A percentile compares a stretch with the other conserved stretches of the same genome.
These are phyloP conservation scores for Vitis hybrid DNA, from an alignment of 177 flowering plant species.

Conservation along the genomic window DNA sequence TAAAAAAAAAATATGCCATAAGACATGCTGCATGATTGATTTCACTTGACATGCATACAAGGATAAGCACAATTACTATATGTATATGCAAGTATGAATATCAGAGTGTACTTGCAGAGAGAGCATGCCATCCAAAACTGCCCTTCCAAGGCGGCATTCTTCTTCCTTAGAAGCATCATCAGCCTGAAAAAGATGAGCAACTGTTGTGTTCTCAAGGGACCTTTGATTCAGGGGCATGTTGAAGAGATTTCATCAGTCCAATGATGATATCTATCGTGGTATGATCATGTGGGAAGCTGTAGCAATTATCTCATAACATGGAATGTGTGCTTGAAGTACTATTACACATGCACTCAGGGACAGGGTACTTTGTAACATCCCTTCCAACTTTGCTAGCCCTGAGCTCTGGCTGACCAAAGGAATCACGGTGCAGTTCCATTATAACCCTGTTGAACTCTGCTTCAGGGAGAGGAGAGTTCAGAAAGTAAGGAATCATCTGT, in stretches of 20 bases:
- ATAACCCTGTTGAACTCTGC: slow-evolving; percentile 71
- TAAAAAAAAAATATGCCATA: too few relatives aligned
- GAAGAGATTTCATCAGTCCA: neutral
- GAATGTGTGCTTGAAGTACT: slow-evolving; percentile 21
- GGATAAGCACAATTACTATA: neutral
- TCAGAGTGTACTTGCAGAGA: neutral
- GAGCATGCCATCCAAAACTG: neutral
- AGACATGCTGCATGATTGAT: too few relatives aligned
- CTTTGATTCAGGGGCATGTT: slow-evolving; percentile 7
- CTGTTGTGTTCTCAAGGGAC: neutral
- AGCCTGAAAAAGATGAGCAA: neutral
- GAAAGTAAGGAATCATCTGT: slow-evolving; percentile 79
- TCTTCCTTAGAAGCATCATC: slow-evolving; percentile 11
- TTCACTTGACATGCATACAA: neutral
- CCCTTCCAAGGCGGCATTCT: slow-evolving; percentile 10
- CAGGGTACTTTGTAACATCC: slow-evolving; percentile 92
- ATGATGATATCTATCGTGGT: neutral
- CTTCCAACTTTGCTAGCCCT: slow-evolving; percentile 71
- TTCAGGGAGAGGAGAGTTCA: slow-evolving; percentile 75
- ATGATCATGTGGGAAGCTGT: neutral
- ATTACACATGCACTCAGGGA: slow-evolving; percentile 95
- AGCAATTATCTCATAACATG: slow-evolving; percentile 4
- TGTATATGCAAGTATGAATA: neutral
- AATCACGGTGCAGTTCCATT: slow-evolving; percentile 69
- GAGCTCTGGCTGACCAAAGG: slow-evolving; percentile 88